These are phyloP conservation scores for Daldinia concentrica DNA, from an alignment of 495 filamentous ascomycete species.

Conservation along the genomic window DNA sequence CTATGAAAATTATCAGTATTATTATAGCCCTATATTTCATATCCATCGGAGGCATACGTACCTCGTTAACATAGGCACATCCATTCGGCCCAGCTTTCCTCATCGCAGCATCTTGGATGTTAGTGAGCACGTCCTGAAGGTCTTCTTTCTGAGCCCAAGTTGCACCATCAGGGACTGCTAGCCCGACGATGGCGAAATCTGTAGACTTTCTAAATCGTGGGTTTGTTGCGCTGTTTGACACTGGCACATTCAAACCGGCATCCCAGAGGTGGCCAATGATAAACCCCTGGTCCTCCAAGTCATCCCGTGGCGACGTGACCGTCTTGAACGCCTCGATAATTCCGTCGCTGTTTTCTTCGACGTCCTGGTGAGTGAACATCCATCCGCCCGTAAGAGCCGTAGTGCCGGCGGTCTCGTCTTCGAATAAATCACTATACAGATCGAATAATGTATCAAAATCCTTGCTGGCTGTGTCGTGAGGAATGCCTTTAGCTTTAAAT, in stretches of 20 bases:
- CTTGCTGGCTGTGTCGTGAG: slow-evolving; percentile 47
- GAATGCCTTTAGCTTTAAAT: slow-evolving; percentile 50
- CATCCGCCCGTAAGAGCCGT: slow-evolving; percentile 60
- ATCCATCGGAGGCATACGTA: slow-evolving; percentile 19
- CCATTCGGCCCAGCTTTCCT: slow-evolving; percentile 54
- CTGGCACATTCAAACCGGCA: slow-evolving; percentile 53
- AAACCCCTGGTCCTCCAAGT: slow-evolving; percentile 45
- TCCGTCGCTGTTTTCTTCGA: slow-evolving; percentile 51
- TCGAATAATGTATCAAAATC: slow-evolving; percentile 56
- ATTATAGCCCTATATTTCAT: not conserved
- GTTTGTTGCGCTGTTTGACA: slow-evolving; percentile 50
- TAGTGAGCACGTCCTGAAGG: slow-evolving; percentile 51
- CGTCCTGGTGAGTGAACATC: slow-evolving; percentile 53
- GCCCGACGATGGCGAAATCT: slow-evolving; percentile 59
- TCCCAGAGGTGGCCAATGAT: slow-evolving; percentile 63
- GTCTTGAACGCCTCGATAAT: slow-evolving; percentile 55
- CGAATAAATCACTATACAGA: slow-evolving; percentile 59
- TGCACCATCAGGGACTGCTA: slow-evolving; percentile 46
- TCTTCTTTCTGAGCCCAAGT: slow-evolving; percentile 51
- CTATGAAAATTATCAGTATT: slow-evolving; percentile 36
- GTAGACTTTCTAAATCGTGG: slow-evolving; percentile 56
- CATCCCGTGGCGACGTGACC: slow-evolving; percentile 33
- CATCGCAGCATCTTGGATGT: slow-evolving; percentile 57
- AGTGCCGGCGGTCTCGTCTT: slow-evolving; percentile 54
- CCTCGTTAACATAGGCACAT: slow-evolving; percentile 57